Conservation (phyloP, 352 stramenopile genomes). For the Elongisporangium senticosum region DNA sequence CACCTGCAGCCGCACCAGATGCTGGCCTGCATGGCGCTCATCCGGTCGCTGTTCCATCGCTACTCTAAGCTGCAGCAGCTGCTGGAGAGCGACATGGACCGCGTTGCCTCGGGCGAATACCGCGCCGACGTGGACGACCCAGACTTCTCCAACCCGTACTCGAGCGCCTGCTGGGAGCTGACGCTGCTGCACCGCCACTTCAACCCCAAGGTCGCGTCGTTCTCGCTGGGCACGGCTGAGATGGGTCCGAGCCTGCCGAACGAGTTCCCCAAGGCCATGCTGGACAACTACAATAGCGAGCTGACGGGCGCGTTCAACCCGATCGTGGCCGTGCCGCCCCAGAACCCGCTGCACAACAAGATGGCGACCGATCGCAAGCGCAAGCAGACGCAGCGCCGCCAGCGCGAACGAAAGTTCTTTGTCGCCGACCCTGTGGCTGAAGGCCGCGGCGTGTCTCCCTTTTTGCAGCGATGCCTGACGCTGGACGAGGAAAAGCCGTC, state of each 20-base stretch:
- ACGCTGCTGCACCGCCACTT: slow-evolving; percentile 82
- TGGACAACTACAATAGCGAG: slow-evolving; percentile 56
- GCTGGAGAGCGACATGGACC: slow-evolving; percentile 94
- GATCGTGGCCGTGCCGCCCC: slow-evolving; percentile 48
- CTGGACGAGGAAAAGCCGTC: slow-evolving; percentile 10
- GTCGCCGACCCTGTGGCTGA: slow-evolving; percentile 49
- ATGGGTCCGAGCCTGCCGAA: slow-evolving; percentile 57
- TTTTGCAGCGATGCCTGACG: slow-evolving; percentile 26
- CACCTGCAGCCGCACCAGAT: slow-evolving; percentile 80
- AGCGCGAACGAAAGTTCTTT: slow-evolving; percentile 63
- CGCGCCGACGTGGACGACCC: slow-evolving; percentile 89
- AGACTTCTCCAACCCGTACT: slow-evolving; percentile 94
- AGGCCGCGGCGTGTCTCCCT: slow-evolving; percentile 21
- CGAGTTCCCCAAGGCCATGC: slow-evolving; percentile 54
- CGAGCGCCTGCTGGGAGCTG: slow-evolving; percentile 92
- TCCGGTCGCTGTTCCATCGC: slow-evolving; percentile 85
- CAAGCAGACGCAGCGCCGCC: slow-evolving; percentile 51
- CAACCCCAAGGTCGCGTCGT: slow-evolving; percentile 74
- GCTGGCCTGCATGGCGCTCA: slow-evolving; percentile 83
- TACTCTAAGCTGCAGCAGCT: slow-evolving; percentile 94
- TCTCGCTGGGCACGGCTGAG: slow-evolving; percentile 56
- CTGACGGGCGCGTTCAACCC: slow-evolving; percentile 42
- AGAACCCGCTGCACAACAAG: slow-evolving; percentile 71
- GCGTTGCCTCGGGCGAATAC: slow-evolving; percentile 91
- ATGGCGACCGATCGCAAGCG: slow-evolving; percentile 39